Evolutionary conservation across 2,329 filamentous ascomycete species (phyloP), one percentile per base, ranked within the genome.

Genomic region (Bipolaris victoriae): DNA sequence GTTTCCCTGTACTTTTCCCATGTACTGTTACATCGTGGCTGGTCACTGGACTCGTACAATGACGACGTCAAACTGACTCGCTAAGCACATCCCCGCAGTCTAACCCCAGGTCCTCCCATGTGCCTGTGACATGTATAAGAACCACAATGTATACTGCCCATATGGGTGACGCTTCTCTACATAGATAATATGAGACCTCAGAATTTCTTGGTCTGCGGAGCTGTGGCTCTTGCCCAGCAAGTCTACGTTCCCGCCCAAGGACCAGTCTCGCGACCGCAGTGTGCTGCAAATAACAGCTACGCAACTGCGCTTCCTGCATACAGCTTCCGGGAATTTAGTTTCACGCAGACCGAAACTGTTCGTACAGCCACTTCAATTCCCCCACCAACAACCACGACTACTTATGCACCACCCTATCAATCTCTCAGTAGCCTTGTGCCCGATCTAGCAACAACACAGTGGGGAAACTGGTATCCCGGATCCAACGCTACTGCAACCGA

Each of bases 401-500:
- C 70, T 0, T 79, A 74, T 53, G 77, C 77, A 15, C 62, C 71
- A n/a, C 69, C 73, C 1, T 77, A 76, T 46, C 67, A 63, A 13
- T 72, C 65, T 1, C 60, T 79, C 41, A 75, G 73, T 33, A 63
- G 66, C 31, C 65, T 79, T 7, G 65, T 79, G 3, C 73, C 75
- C 0, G 63, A 70, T 44, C 52, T 77, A 45, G 73, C 69, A 1
- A 78, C 76, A 3, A 79, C 76, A 2, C 77, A 75, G 55, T 80
- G 77, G 77, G 77, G 77, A 10, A 78, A 76, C 43, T 80, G 77
- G 77, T 57, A 78, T 41, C 75, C 76, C 6, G 67, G 69, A 26
- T 66, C 66, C 3, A 78, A 74, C 16, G 62, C 64, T 10, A 66
- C 65, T 36, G 67, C 75, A 5, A 76, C 75, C 2, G 77, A 79